Conservation (phyloP, 331 rosid species). For the Malus hybrid region DNA sequence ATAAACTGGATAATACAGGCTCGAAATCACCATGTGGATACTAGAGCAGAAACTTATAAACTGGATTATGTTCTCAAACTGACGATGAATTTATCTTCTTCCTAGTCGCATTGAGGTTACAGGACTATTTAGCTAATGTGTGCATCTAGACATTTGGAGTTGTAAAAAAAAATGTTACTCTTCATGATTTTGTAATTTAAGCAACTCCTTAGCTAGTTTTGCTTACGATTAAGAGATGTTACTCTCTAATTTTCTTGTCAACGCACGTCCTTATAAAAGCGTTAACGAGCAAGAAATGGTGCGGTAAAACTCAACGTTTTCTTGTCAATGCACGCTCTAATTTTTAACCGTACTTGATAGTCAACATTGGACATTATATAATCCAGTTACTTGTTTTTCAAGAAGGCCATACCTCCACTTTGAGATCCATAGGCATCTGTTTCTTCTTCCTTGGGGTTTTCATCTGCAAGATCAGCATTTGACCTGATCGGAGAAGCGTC, state of each 20-base stretch:
- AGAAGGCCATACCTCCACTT: conserved; percentile 42
- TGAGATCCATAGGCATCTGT: conserved; percentile 13
- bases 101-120: too few species aligned
- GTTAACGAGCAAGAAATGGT: background rate
- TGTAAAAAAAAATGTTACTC: background rate
- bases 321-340: background rate
- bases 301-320: background rate
- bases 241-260: background rate
- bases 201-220: background rate
- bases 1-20: too few species aligned
- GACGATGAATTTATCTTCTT: too few species aligned
- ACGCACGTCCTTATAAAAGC: background rate
- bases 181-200: background rate
- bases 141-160: too few species aligned
- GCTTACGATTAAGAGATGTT: background rate
- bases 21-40: too few species aligned
- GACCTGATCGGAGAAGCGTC: conserved; percentile 11
- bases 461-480: conserved; percentile 19
- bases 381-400: background rate
- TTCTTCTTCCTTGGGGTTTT: conserved; percentile 21
- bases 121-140: too few species aligned
- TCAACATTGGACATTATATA: background rate
- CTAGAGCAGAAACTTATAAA: too few species aligned
- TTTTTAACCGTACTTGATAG: background rate
- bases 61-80: too few species aligned